A percentile compares a stretch with the other conserved stretches of the same genome.
phyloP scores from a whole-genome alignment of 768 basidiomycete species.

The Kockovaella imperatae region DNA sequence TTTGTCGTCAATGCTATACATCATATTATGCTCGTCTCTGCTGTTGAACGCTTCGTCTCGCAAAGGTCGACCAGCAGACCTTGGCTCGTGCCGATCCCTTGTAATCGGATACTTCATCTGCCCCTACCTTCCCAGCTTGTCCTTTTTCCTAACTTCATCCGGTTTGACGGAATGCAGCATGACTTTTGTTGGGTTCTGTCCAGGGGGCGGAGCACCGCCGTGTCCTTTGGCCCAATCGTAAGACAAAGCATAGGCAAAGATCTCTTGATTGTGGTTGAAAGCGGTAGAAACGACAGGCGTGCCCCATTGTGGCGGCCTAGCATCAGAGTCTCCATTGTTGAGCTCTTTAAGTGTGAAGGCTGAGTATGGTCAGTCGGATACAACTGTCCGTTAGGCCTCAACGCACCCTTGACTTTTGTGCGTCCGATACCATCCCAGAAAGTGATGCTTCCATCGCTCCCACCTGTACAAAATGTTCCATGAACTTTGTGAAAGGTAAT shows the following conservation, averaged over 20 bases:
- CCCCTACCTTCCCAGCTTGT: conserved; percentile 17
- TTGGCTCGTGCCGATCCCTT: neutral
- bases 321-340: conserved; percentile 34
- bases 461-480: conserved; percentile 77
- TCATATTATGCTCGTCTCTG: too few species aligned
- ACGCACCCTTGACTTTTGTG: conserved; percentile 78
- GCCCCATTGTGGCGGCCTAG: conserved; percentile 31
- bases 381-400: conserved; percentile 50
- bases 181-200: conserved; percentile 44
- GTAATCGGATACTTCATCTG: too few species aligned
- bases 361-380: conserved; percentile 5
- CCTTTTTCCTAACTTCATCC: conserved; percentile 47
- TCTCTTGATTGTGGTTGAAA: conserved; percentile 79
- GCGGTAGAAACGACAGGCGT: conserved; percentile 67
- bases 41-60: too few species aligned
- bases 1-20: too few species aligned
- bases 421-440: conserved; percentile 55
- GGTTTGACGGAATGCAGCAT: conserved; percentile 48
- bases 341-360: conserved; percentile 40
- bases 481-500: conserved; percentile 78
- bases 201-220: conserved; percentile 63
- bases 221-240: conserved; percentile 94
- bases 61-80: too few species aligned
- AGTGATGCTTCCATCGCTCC: conserved; percentile 45
- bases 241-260: conserved; percentile 85